Conservation (phyloP, 1,284 basidiomycete species). For the Leccinum glutinopallens region DNA sequence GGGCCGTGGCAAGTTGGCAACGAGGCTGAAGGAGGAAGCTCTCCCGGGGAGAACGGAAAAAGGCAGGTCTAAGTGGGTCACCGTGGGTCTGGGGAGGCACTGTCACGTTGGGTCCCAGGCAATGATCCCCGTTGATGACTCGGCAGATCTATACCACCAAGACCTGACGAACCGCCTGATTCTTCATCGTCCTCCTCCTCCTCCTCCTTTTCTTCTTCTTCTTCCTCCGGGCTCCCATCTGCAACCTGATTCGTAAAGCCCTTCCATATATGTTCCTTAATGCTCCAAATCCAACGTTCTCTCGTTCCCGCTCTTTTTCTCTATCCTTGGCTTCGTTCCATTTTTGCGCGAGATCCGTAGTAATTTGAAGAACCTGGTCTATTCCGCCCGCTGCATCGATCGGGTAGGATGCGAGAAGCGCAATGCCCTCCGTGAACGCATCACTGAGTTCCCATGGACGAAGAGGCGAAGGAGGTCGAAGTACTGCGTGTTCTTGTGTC, state of each 20-base stretch:
- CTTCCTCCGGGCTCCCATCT: constrained; percentile 33
- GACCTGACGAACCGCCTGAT: constrained; percentile 42
- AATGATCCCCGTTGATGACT: constrained; percentile 44
- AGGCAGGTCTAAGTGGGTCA: constrained; percentile 56
- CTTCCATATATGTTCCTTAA: constrained; percentile 68
- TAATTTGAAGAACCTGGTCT: constrained; percentile 67
- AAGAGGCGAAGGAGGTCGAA: constrained; percentile 47
- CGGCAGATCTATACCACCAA: constrained; percentile 9
- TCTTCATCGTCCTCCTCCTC: constrained; percentile 27
- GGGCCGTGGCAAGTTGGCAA: constrained; percentile 37
- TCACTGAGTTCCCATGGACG: constrained; percentile 60
- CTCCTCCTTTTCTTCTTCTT: too few relatives aligned
- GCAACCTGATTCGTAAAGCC: constrained; percentile 57
- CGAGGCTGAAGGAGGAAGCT: constrained; percentile 47
- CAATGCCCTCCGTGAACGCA: constrained; percentile 65
- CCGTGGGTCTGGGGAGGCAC: constrained; percentile 36
- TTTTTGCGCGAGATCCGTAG: constrained; percentile 56
- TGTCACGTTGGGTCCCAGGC: constrained; percentile 39
- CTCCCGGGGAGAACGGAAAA: constrained; percentile 60
- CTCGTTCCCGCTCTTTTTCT: constrained; percentile 34
- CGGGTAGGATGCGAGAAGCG: constrained; percentile 65
- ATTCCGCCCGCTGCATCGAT: constrained; percentile 67
- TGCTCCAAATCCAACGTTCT: constrained; percentile 50
- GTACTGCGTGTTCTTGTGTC: constrained; percentile 46
- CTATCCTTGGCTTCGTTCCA: constrained; percentile 43